Base-by-base conservation (phyloP, 2,329 filamentous ascomycete genomes). In the Talaromyces albobiverticillius region DNA sequence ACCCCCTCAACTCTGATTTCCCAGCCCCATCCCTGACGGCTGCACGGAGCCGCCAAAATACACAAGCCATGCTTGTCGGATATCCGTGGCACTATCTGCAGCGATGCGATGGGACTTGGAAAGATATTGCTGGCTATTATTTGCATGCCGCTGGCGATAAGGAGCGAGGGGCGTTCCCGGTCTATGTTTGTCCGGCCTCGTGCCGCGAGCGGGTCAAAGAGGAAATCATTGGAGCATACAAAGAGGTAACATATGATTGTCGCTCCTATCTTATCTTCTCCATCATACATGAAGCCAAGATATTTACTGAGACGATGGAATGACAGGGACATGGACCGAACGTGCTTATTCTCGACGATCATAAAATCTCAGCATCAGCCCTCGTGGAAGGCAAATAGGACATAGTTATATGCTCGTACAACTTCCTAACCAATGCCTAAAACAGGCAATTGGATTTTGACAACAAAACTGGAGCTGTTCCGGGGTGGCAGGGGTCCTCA, bases 321-420 rank as follows among this genome's bases (percentile, higher is more conserved):
- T 32, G 14, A 32, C 26, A 48, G 46, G 46, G 29, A 16, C 25
- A 32, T 26, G n/a, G 3, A 20, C 46, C 46, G 10, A 48, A 38
- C 13, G 29, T 48, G 13, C 29, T 36, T 6, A 38, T 48, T 26
- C 46, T 48, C 4, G 32, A 48, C 3, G 46, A 48, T 48, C 11
- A 26, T 16, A 48, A 14, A 13, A 20, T 36, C 4, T 18, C 26
- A 16, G 46, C 46, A 22, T 16, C n/a, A 11, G 22, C 10, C 14
- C 46, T 48, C 14, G n/a, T 20, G 9, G 46, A 16, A 18, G 46
- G 25, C 8, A 18, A 48, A 34, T 48, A 16, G 26, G 46, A 48
- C n/a, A 48, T 48, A n/a, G 29, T 48, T 20, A 36, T 48, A 16
- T 16, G n/a, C 7, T 48, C 46, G 18, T 48, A 48, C n/a, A 23